phyloP scores from a whole-genome alignment of 1,139 yeast genomes.

The Yamadazyma pseudoaaseri region DNA sequence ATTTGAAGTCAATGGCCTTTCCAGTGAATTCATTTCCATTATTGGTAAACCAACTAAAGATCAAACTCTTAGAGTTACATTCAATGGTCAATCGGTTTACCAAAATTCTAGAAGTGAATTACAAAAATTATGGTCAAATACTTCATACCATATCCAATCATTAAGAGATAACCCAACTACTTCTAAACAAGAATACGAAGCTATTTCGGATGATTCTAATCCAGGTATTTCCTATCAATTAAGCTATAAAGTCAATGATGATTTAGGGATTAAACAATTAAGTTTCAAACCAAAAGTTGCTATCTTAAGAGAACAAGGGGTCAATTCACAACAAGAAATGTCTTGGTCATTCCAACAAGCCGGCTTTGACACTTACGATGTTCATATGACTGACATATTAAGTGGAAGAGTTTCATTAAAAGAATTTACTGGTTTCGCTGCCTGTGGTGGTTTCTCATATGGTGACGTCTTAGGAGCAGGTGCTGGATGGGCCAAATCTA shows the following conservation, averaged over 20 bases:
- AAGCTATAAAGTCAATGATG: constrained; percentile 55
- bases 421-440: constrained; percentile 90
- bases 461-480: constrained; percentile 99
- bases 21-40: constrained; percentile 49
- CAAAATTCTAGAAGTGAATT: constrained; percentile 63
- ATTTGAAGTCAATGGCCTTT: constrained; percentile 57
- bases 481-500: constrained; percentile 99
- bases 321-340: constrained; percentile 98
- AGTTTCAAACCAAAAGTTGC: constrained; percentile 79
- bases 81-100: constrained; percentile 48
- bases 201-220: constrained; percentile 74
- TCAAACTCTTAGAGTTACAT: constrained; percentile 51
- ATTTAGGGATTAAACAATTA: constrained; percentile 25
- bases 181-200: constrained; percentile 80
- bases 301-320: constrained; percentile 97
- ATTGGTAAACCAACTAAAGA: constrained; percentile 64
- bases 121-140: constrained; percentile 84
- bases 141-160: constrained; percentile 88
- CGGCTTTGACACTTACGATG: constrained; percentile 90
- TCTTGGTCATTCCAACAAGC: constrained; percentile 96
- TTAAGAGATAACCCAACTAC: constrained; percentile 92
- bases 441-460: constrained; percentile 98
- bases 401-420: constrained; percentile 70
- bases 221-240: constrained; percentile 88
- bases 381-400: constrained; percentile 93